phyloP scores from a whole-genome alignment of 202 grass and related monocot species.

The Sporobolus alterniflorus region DNA sequence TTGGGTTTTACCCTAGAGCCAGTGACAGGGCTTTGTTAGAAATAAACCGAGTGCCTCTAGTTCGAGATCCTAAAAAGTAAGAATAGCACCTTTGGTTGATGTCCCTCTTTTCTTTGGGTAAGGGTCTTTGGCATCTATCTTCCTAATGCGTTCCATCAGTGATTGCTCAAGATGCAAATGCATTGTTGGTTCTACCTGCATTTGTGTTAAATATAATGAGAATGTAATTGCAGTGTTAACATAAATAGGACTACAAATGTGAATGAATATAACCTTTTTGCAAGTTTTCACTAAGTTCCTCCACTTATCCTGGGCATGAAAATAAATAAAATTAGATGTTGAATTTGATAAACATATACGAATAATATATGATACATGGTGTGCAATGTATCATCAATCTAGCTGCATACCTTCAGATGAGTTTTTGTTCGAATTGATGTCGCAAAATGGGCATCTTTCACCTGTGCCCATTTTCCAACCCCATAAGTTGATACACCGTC shows the following conservation, averaged over 20 bases:
- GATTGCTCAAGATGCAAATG: neutral
- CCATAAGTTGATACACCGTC: neutral
- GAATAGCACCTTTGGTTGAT: too few species aligned
- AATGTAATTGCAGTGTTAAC: too few species aligned
- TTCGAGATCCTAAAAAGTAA: too few species aligned
- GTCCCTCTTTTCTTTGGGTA: neutral
- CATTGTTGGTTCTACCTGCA: neutral
- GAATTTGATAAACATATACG: neutral
- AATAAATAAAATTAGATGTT: neutral
- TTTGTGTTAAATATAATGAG: too few species aligned
- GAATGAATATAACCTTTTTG: neutral
- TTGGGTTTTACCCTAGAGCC: too few species aligned
- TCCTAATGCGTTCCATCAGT: neutral
- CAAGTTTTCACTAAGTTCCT: neutral
- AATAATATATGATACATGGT: too few species aligned
- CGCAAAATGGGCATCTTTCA: neutral
- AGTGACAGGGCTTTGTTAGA: too few species aligned
- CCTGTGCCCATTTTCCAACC: neutral
- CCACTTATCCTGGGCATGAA: conserved; percentile 4
- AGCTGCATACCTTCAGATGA: neutral
- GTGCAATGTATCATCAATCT: too few species aligned
- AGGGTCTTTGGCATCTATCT: neutral
- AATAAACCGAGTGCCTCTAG: too few species aligned
- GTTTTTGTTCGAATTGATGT: neutral
- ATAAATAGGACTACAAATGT: neutral